A percentile compares a stretch with the other conserved stretches of the same genome.
Conservation (phyloP, 176 grass and related monocot species). For the Secale cereale region DNA sequence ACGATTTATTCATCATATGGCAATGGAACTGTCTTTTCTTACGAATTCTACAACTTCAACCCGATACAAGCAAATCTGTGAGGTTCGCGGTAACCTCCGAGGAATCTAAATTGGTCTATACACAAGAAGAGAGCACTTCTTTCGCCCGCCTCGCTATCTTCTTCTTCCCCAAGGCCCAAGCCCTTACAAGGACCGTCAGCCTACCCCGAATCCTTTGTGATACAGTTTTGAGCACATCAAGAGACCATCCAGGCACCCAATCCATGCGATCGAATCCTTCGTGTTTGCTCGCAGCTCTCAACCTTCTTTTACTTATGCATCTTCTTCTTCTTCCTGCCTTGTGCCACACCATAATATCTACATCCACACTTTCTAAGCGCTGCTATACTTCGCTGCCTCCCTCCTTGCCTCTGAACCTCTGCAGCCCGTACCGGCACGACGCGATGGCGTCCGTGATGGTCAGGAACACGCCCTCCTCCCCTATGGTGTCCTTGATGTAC, state of each 20-base stretch:
- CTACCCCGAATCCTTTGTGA: background rate
- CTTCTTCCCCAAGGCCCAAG: background rate
- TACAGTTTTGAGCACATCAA: background rate
- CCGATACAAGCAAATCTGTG: constrained; percentile 26
- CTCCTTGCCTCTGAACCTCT: constrained; percentile 47
- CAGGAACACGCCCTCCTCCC: constrained; percentile 74
- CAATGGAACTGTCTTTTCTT: background rate
- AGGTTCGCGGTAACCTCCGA: background rate
- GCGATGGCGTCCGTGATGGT: constrained; percentile 68
- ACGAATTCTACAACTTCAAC: background rate
- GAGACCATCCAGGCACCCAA: background rate
- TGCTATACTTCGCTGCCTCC: constrained; percentile 36
- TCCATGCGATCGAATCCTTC: background rate
- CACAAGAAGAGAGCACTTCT: constrained; percentile 16
- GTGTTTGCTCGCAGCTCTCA: background rate
- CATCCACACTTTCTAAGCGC: constrained; percentile 16
- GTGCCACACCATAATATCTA: constrained; percentile 22
- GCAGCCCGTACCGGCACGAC: constrained; percentile 55
- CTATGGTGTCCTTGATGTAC: constrained; percentile 47
- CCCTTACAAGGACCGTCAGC: background rate
- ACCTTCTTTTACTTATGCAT: constrained; percentile 8
- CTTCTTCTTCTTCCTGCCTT: background rate
- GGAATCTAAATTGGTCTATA: constrained; percentile 15
- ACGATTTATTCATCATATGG: background rate
- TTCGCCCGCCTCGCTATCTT: no score